These are phyloP conservation scores for Trypanosoma caninum DNA, from an alignment of 208 protist genomes.

Conservation along the genomic window DNA sequence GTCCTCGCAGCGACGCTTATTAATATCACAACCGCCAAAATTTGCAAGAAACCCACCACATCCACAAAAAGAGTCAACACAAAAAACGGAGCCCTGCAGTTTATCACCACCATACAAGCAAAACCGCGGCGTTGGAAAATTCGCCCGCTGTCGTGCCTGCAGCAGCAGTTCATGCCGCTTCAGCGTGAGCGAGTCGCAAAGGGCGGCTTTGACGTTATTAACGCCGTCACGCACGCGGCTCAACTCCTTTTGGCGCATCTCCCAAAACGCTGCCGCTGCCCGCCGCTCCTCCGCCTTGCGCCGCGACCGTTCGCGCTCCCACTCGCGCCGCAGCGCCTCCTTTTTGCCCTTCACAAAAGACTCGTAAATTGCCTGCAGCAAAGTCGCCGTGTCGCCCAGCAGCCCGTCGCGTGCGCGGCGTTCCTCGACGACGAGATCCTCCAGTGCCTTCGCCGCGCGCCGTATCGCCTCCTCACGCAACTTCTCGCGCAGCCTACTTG, in stretches of 20 bases:
- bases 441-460: conserved; percentile 1
- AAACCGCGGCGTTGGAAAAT: conserved; percentile 20
- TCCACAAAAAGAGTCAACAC: too few species aligned
- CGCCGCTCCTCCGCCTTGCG: background rate
- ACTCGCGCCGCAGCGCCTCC: background rate
- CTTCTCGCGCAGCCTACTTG: conserved; percentile 10
- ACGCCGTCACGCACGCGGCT: background rate
- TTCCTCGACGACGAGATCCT: background rate
- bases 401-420: background rate
- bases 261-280: background rate
- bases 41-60: too few species aligned
- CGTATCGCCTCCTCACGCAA: conserved; percentile 4
- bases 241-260: conserved; percentile 6
- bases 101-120: background rate
- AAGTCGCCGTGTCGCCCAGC: background rate
- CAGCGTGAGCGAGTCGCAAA: background rate
- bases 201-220: background rate
- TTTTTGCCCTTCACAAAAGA: conserved; percentile 3
- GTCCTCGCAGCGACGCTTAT: background rate
- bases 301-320: background rate
- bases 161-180: conserved; percentile 14
- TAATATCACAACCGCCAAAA: too few species aligned
- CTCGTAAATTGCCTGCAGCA: background rate
- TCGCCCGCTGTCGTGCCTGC: conserved; percentile 10
- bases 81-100: conserved; percentile 11